These are phyloP conservation scores for Saccharomycopsis javanensis DNA, from an alignment of 805 yeast genomes.

Conservation along the genomic window DNA sequence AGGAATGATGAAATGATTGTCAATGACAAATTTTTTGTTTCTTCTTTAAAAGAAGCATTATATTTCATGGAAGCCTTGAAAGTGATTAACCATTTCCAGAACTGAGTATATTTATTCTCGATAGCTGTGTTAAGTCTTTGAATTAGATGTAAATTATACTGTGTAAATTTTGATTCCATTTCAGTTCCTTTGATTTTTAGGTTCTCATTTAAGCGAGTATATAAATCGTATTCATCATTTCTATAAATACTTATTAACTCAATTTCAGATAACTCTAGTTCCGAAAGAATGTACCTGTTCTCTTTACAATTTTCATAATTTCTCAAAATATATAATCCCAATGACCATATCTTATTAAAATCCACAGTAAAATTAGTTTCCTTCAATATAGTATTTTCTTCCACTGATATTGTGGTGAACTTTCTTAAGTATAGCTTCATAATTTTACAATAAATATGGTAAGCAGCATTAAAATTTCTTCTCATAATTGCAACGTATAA, in stretches of 20 bases:
- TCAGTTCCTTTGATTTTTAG: background rate
- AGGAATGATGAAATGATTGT: constrained; percentile 5
- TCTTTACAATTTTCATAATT: constrained; percentile 7
- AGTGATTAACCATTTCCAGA: constrained; percentile 14
- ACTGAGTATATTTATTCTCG: constrained; percentile 6
- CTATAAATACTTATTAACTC: background rate
- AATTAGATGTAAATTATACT: background rate
- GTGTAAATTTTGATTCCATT: background rate
- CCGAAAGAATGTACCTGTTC: background rate
- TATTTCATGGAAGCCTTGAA: constrained; percentile 5
- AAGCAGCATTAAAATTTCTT: constrained; percentile 12
- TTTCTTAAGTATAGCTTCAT: constrained; percentile 6
- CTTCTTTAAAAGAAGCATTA: background rate
- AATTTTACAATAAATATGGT: constrained; percentile 6
- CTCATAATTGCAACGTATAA: constrained; percentile 4
- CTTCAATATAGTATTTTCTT: background rate
- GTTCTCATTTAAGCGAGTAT: background rate
- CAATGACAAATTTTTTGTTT: background rate
- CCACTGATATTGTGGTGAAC: background rate
- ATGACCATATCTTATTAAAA: constrained; percentile 13
- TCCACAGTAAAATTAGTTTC: constrained; percentile 1
- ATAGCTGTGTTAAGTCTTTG: background rate
- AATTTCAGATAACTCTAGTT: background rate
- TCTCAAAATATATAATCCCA: constrained; percentile 12
- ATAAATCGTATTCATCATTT: background rate